Evolutionary conservation across 2,329 filamentous ascomycete species (phyloP), one percentile per base, ranked within the genome.

Genomic region (Clarireedia sp.): DNA sequence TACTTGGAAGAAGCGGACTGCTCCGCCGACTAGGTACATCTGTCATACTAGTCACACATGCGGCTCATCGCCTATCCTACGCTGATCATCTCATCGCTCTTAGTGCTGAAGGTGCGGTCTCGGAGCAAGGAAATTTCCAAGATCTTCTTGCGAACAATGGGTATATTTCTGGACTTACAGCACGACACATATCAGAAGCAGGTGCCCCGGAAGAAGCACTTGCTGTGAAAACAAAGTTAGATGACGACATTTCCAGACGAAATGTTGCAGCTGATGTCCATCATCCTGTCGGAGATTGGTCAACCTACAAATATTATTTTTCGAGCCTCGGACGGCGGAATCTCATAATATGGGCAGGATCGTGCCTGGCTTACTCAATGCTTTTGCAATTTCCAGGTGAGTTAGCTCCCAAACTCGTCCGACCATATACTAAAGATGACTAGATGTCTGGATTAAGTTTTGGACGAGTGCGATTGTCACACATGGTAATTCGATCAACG

Each of bases 361-460:
- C 60, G 21, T 59, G 57, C 46, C n/a, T 62, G 40, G 47, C 29
- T 16, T 57, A 62, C 26, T 55, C 56, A 16, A 17, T 54, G 16
- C 37, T 59, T 46, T 10, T 55, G 3, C 47, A 23, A 43, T 62
- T 62, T 54, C 61, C 59, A 49, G 47, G 60, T 58, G 58, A 49
- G 37, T 9, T 52, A 43, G 19, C 40, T 50, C 14, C 10, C 37
- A 21, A 55, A 52, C 5, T 29, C 54, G 10, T 63, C 58, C 47
- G 24, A 51, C 3, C 69, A 63, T 44, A 64, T 71, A 2, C 66
- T 70, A 54, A 65, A 33, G n/a, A 19, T 45, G 5, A 46, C 14
- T 40, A 67, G 63, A 60, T 58, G 46, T 76, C 3, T 76, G 74
- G 73, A 58, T 76, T 6, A 73, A 70, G 17, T 73, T 68, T 56